These are phyloP conservation scores for Gymnopilus dilepis DNA, from an alignment of 768 basidiomycete species.

Conservation along the genomic window DNA sequence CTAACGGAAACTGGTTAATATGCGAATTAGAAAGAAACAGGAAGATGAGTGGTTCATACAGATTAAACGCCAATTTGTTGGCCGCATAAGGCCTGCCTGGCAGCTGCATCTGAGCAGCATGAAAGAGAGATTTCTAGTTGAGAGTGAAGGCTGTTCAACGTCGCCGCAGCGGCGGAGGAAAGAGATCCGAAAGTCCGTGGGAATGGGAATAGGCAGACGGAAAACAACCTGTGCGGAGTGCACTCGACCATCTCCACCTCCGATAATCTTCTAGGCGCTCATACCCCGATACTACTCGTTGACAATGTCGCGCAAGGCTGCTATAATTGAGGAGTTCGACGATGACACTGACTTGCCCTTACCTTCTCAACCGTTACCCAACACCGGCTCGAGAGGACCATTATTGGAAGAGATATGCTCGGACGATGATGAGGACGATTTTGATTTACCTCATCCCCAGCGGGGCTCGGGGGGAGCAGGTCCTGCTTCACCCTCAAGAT, in stretches of 20 bases:
- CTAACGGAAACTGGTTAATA: no score
- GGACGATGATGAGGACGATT: slow-evolving; percentile 63
- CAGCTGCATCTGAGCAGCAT: slow-evolving; percentile 42
- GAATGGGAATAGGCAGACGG: background rate
- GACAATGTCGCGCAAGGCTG: slow-evolving; percentile 73
- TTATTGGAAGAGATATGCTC: slow-evolving; percentile 77
- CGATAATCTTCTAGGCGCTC: background rate
- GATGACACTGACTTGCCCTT: slow-evolving; percentile 93
- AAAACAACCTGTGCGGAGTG: background rate
- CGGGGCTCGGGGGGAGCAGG: slow-evolving; percentile 41
- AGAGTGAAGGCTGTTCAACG: background rate
- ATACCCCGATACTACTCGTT: background rate
- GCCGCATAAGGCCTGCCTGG: slow-evolving; percentile 35
- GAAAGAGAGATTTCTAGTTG: slow-evolving; percentile 22
- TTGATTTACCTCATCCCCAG: slow-evolving; percentile 36
- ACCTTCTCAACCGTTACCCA: slow-evolving; percentile 67
- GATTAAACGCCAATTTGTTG: slow-evolving; percentile 31
- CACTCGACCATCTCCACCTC: background rate
- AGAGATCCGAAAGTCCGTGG: slow-evolving; percentile 4
- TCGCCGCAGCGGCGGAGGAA: background rate
- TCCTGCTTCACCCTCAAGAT: slow-evolving; percentile 58
- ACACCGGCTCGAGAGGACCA: slow-evolving; percentile 72
- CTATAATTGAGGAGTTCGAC: slow-evolving; percentile 84
- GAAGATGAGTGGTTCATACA: slow-evolving; percentile 31
- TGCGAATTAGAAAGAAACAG: background rate